Evolutionary conservation across 441 rosid species (phyloP), one percentile per base, ranked within the genome.

Genomic region (Gossypium schwendimanii): DNA sequence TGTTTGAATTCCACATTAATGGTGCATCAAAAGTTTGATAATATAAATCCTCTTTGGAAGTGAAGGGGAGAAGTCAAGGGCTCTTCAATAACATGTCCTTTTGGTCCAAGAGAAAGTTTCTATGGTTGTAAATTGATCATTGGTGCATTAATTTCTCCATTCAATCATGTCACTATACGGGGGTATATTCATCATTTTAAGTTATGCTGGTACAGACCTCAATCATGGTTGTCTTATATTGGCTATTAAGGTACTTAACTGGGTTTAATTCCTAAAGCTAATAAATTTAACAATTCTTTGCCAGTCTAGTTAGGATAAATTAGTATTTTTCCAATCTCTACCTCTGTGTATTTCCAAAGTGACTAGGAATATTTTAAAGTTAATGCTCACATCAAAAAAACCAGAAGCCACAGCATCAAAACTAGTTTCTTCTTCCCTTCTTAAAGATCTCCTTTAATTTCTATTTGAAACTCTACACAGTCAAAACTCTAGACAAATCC

Each of bases 31-130:
- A 9, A 50, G 41, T 21, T 26, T 50, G 44, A 26, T 67, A 36
- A 50, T 54, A 49, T 15, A 24, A 47, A 24, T 67, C 44, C 71
- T 50, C 23, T 28, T 28, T 15, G 44, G 44, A 67, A 49, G 24
- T 20, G 28, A 67, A 65, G 20, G 69, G 33, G 36, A 11, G 7
- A 23, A 26, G 44, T 49, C 71, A 49, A 64, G n/a, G 39, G 41
- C 41, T 47, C 21, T 24, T 49, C 44, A 15, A 66, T 47, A 23
- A 41, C 7, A 49, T 8, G 39, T 47, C 20, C 24, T 49, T 66
- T n/a, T 66, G 21, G 41, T 66, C 57, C 70, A 66, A 49, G 14
- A 20, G 70, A 49, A 66, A 49, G 20, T 65, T 49, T 49, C 58
- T 21, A 47, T 14, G 14, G 57, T 65, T 65, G 24, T 26, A n/a